These are phyloP conservation scores for Lantana camara DNA, from an alignment of 257 asterid species.

Conservation along the genomic window DNA sequence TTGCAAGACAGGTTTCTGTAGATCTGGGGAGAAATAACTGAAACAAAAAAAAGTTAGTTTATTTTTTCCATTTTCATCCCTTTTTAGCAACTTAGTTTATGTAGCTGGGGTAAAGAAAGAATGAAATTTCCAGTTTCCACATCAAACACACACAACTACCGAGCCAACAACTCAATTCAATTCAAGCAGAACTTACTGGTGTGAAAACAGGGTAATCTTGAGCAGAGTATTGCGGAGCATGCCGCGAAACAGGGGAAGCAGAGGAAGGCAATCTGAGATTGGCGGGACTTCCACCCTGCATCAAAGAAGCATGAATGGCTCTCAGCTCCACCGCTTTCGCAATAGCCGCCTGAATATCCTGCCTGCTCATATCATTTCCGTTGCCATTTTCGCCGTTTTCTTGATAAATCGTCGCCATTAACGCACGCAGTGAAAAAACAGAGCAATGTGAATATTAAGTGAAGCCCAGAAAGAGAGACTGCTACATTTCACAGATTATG, in stretches of 20 bases:
- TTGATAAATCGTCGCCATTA: constrained; percentile 46
- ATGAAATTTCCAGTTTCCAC: not conserved
- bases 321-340: constrained; percentile 90
- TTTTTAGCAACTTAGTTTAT: too few relatives aligned
- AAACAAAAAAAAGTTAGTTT: too few relatives aligned
- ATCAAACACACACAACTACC: constrained; percentile 8
- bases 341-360: constrained; percentile 71
- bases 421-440: constrained; percentile 9
- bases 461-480: constrained; percentile 14
- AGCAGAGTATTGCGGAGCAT: constrained; percentile 60
- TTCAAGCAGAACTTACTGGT: constrained; percentile 85
- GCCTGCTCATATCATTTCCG: constrained; percentile 44
- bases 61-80: too few relatives aligned
- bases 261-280: constrained; percentile 38
- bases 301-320: constrained; percentile 81
- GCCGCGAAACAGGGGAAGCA: constrained; percentile 72
- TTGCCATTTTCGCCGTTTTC: constrained; percentile 25
- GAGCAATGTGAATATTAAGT: constrained; percentile 1
- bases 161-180: not conserved
- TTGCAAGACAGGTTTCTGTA: not conserved
- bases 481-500: not conserved
- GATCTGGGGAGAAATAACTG: constrained; percentile 4
- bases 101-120: too few relatives aligned
- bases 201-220: constrained; percentile 95
- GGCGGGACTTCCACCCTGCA: constrained; percentile 67